phyloP scores from a whole-genome alignment of 768 basidiomycete species.

The Coprinellus micaceus region DNA sequence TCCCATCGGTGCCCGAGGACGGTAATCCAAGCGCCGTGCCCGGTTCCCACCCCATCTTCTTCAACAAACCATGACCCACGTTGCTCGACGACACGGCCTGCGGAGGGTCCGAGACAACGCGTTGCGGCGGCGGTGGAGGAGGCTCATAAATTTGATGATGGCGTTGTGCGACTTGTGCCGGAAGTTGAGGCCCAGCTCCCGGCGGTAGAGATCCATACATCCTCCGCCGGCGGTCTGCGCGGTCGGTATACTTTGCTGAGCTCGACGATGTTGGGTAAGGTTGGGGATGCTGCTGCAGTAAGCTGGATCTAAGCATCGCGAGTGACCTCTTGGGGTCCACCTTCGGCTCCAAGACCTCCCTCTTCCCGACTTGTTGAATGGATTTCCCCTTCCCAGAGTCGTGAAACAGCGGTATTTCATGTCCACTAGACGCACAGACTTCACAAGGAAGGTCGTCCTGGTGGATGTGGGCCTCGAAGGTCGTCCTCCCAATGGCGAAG shows the following conservation, averaged over 20 bases:
- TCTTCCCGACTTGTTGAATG: slow-evolving; percentile 17
- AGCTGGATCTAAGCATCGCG: slow-evolving; percentile 56
- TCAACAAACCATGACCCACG: slow-evolving; percentile 63
- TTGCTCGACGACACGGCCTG: slow-evolving; percentile 53
- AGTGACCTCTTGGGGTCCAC: slow-evolving; percentile 62
- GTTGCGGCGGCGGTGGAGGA: not conserved
- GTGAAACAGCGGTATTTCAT: slow-evolving; percentile 61
- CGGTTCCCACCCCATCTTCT: slow-evolving; percentile 76
- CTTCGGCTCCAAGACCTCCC: slow-evolving; percentile 18
- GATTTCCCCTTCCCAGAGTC: slow-evolving; percentile 17
- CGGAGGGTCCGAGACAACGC: slow-evolving; percentile 37
- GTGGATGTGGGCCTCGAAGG: slow-evolving; percentile 70
- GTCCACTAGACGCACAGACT: slow-evolving; percentile 49
- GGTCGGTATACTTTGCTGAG: slow-evolving; percentile 50
- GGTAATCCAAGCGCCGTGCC: slow-evolving; percentile 51
- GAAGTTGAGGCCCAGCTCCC: too few relatives aligned
- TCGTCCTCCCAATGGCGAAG: slow-evolving; percentile 66
- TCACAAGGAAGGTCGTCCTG: slow-evolving; percentile 55
- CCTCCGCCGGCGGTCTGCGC: slow-evolving; percentile 67
- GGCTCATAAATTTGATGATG: slow-evolving; percentile 10
- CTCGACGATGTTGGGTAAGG: not conserved
- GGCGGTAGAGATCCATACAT: slow-evolving; percentile 48
- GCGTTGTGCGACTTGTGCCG: slow-evolving; percentile 51
- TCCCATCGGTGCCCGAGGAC: slow-evolving; percentile 27
- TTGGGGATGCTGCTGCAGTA: slow-evolving; percentile 50